These are phyloP conservation scores for Sphaerobolus stellatus DNA, from an alignment of 1,284 basidiomycete genomes.

Conservation along the genomic window DNA sequence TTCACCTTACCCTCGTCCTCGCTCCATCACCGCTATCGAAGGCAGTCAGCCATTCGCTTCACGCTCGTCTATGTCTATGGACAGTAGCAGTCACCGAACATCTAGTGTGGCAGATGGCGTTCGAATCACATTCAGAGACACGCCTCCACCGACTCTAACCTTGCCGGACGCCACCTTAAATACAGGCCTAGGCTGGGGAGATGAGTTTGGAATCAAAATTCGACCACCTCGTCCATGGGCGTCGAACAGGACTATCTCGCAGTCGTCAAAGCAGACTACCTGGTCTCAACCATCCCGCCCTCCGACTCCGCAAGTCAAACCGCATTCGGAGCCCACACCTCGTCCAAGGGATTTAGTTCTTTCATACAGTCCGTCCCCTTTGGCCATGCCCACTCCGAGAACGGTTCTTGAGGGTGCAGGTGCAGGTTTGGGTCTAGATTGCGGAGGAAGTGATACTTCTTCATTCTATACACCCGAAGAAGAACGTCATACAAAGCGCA, in stretches of 20 bases:
- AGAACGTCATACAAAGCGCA: neutral
- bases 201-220: constrained; percentile 6
- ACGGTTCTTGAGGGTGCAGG: constrained; percentile 2
- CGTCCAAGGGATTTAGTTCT: constrained; percentile 1
- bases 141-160: constrained; percentile 2
- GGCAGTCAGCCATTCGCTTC: neutral
- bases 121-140: neutral
- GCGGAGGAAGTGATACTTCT: neutral
- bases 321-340: neutral
- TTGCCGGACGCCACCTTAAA: constrained; percentile 1
- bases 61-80: neutral
- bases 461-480: neutral
- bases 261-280: constrained; percentile 2
- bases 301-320: neutral
- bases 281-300: constrained; percentile 9
- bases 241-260: constrained; percentile 1
- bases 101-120: neutral
- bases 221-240: constrained; percentile 5
- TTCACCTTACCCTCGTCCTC: neutral
- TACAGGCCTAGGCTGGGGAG: constrained; percentile 5
- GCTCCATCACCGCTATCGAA: neutral
- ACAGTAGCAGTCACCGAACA: constrained; percentile 1
- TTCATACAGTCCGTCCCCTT: neutral
- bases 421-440: neutral
- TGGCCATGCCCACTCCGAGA: constrained; percentile 1